Percentiles rank a stretch among this genome's conserved stretches.
Evolutionary conservation across 805 yeast species (phyloP).

Genomic region (Ogataea paraovalis): DNA sequence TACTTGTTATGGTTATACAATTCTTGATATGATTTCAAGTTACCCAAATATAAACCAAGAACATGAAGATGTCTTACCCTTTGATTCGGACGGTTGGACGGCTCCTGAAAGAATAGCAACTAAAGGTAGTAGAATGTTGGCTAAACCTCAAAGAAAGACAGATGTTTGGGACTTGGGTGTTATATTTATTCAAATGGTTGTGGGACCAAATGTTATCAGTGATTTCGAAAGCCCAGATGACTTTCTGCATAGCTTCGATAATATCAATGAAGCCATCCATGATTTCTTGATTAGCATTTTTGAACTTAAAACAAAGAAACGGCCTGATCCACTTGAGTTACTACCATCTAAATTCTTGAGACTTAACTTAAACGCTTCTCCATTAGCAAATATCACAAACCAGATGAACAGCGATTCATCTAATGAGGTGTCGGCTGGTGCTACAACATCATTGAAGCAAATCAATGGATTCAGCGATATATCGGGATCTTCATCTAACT

Average conservation of each 20-base stretch:
- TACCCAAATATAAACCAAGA: constrained; percentile 28
- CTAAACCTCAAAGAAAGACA: constrained; percentile 67
- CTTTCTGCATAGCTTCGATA: constrained; percentile 41
- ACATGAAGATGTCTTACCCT: constrained; percentile 23
- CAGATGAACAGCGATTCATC: background rate
- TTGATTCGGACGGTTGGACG: constrained; percentile 48
- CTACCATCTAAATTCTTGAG: constrained; percentile 81
- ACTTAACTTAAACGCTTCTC: constrained; percentile 49
- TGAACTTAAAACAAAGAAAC: constrained; percentile 56
- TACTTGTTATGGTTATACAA: constrained; percentile 53
- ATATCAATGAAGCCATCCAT: constrained; percentile 49
- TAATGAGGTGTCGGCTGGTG: background rate
- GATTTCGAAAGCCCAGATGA: constrained; percentile 59
- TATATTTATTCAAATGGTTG: constrained; percentile 59
- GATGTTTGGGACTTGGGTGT: constrained; percentile 95
- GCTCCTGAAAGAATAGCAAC: constrained; percentile 67
- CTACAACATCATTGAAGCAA: constrained; percentile 3
- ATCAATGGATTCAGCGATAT: constrained; percentile 21
- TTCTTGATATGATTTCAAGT: constrained; percentile 35
- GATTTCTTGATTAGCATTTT: constrained; percentile 69
- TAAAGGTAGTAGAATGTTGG: constrained; percentile 21
- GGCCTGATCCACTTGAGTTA: constrained; percentile 82
- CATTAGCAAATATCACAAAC: constrained; percentile 13
- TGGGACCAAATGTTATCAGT: constrained; percentile 53
- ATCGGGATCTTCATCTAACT: constrained; percentile 15